A percentile compares a stretch with the other conserved stretches of the same genome.
Conservation (phyloP, 2,329 filamentous ascomycete species). For the Helotiales sp. region DNA sequence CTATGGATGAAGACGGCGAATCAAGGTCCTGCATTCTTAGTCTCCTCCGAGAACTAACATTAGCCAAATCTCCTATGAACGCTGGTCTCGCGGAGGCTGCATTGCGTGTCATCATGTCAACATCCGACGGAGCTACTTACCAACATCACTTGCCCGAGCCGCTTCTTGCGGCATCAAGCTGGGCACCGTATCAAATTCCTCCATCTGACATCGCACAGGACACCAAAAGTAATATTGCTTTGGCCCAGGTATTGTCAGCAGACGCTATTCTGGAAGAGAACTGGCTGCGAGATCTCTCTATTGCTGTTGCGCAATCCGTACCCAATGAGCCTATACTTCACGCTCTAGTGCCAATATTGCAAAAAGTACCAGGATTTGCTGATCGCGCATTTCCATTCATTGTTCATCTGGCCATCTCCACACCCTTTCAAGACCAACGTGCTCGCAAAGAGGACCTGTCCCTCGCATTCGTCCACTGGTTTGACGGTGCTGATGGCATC, state of each 20-base stretch:
- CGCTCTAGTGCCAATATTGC: conserved; percentile 69
- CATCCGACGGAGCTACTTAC: conserved; percentile 45
- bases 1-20: conserved; percentile 46
- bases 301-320: conserved; percentile 64
- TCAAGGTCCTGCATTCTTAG: conserved; percentile 69
- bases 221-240: conserved; percentile 16
- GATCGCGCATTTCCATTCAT: conserved; percentile 80
- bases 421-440: conserved; percentile 67
- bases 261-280: conserved; percentile 49
- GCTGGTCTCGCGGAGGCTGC: conserved; percentile 66
- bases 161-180: conserved; percentile 59
- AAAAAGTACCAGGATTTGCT: conserved; percentile 70
- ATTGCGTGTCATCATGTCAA: conserved; percentile 60
- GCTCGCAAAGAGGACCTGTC: conserved; percentile 68
- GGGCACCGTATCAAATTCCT: conserved; percentile 60
- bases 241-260: conserved; percentile 26
- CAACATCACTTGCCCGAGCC: conserved; percentile 58
- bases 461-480: conserved; percentile 65
- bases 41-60: conserved; percentile 65
- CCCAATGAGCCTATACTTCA: conserved; percentile 70
- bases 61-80: conserved; percentile 58
- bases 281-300: conserved; percentile 68
- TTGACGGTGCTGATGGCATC: conserved; percentile 53
- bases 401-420: conserved; percentile 77
- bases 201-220: conserved; percentile 52